These are phyloP conservation scores for Geotrichum ghanense DNA, from an alignment of 805 yeast genomes.

Conservation along the genomic window DNA sequence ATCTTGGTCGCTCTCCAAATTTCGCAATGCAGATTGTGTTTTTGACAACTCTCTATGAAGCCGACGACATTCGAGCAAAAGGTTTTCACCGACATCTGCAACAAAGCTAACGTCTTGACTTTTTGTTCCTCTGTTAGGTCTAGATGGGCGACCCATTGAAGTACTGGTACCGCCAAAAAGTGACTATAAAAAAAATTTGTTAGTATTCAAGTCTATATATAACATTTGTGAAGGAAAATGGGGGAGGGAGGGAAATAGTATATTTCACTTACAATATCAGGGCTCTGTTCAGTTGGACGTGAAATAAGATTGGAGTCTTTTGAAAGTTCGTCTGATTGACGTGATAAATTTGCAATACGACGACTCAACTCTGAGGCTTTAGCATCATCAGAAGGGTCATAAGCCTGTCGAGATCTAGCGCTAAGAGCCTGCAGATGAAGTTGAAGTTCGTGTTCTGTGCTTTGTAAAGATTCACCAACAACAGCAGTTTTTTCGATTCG, in stretches of 20 bases:
- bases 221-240: too few relatives aligned
- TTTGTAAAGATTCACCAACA: background rate
- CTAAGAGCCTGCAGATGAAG: background rate
- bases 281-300: background rate
- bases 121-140: background rate
- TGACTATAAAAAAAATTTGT: background rate
- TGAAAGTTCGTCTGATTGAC: background rate
- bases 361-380: background rate
- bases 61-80: slow-evolving; percentile 25
- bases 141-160: background rate
- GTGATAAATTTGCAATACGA: background rate
- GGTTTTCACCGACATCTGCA: slow-evolving; percentile 22
- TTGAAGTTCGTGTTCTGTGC: slow-evolving; percentile 1
- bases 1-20: slow-evolving; percentile 11
- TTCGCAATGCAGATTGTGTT: slow-evolving; percentile 12
- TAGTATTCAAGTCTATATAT: too few relatives aligned
- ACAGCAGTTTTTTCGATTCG: background rate
- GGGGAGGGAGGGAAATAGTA: background rate
- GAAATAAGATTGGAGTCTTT: background rate
- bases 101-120: slow-evolving; percentile 17
- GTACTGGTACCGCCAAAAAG: background rate
- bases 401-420: background rate
- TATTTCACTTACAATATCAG: background rate
- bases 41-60: slow-evolving; percentile 15
- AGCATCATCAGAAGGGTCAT: background rate